Evolutionary conservation across 2,329 filamentous ascomycete genomes (phyloP).

Genomic region (Aphanoascus verrucosus): DNA sequence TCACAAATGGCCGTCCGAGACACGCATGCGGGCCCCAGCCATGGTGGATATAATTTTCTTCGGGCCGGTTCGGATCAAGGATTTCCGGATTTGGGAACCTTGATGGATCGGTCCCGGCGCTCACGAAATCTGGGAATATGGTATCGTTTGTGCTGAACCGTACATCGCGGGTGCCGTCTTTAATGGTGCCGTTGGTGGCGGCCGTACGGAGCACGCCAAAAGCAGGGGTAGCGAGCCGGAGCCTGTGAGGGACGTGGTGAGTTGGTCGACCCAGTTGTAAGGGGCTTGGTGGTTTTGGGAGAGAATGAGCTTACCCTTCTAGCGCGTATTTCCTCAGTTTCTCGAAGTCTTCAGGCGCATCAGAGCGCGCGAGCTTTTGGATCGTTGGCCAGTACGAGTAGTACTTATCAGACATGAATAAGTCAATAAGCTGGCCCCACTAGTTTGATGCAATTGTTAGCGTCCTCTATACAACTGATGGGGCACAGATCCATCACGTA

Average conservation of each 20-base stretch:
- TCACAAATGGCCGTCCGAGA: slow-evolving; percentile 33
- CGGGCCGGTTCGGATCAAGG: slow-evolving; percentile 37
- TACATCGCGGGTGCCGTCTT: slow-evolving; percentile 27
- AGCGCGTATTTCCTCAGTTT: slow-evolving; percentile 45
- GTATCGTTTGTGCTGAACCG: slow-evolving; percentile 28
- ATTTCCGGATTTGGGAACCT: slow-evolving; percentile 30
- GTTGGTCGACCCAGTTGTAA: slow-evolving; percentile 32
- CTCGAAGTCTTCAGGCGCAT: slow-evolving; percentile 29
- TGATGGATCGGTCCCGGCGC: slow-evolving; percentile 29
- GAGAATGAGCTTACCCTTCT: slow-evolving; percentile 42
- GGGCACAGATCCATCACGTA: slow-evolving; percentile 29
- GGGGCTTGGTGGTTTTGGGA: slow-evolving; percentile 34
- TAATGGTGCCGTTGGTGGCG: slow-evolving; percentile 25
- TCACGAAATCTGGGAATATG: slow-evolving; percentile 29
- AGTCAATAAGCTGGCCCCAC: slow-evolving; percentile 43
- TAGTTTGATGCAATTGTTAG: neutral
- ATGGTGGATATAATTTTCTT: slow-evolving; percentile 34
- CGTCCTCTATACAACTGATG: neutral
- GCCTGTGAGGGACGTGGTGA: slow-evolving; percentile 17
- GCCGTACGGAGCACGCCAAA: slow-evolving; percentile 29
- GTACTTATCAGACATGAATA: slow-evolving; percentile 43
- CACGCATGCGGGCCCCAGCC: slow-evolving; percentile 42
- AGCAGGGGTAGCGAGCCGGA: slow-evolving; percentile 18
- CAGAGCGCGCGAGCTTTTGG: slow-evolving; percentile 37
- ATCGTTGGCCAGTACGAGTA: slow-evolving; percentile 40